Evolutionary conservation across 805 yeast genomes (phyloP).

Genomic region (Wickerhamomyces bovis): DNA sequence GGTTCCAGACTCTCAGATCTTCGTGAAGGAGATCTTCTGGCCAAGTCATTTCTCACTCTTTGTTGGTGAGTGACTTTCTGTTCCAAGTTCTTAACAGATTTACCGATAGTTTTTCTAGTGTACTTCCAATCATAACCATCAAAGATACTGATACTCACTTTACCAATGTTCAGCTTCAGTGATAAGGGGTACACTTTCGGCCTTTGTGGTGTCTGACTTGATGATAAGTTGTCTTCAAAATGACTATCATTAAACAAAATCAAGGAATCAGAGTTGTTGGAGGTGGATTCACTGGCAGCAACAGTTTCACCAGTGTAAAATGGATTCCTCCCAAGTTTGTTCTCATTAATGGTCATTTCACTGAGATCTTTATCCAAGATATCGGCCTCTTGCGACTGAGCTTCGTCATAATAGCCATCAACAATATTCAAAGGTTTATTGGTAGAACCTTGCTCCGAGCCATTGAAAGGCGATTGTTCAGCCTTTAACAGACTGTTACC

Average conservation of each 20-base stretch:
- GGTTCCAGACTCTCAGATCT: constrained; percentile 7
- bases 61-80: constrained; percentile 31
- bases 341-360: constrained; percentile 19
- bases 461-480: not conserved
- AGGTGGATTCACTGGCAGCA: constrained; percentile 1
- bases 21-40: not conserved
- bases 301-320: constrained; percentile 3
- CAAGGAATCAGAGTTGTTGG: constrained; percentile 17
- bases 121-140: constrained; percentile 94
- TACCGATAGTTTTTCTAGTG: constrained; percentile 60
- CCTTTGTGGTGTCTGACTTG: not conserved
- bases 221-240: constrained; percentile 9
- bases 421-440: constrained; percentile 16
- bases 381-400: constrained; percentile 9
- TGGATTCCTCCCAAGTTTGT: constrained; percentile 11
- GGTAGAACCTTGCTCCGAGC: not conserved
- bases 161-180: constrained; percentile 28
- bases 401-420: constrained; percentile 19
- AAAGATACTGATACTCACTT: constrained; percentile 44
- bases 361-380: constrained; percentile 27
- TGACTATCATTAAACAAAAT: constrained; percentile 22
- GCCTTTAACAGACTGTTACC: not conserved
- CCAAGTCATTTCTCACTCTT: constrained; percentile 5
- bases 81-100: constrained; percentile 62
- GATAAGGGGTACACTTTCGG: constrained; percentile 11